Conservation (phyloP, 768 basidiomycete species). For the Kwoniella dendrophila region DNA sequence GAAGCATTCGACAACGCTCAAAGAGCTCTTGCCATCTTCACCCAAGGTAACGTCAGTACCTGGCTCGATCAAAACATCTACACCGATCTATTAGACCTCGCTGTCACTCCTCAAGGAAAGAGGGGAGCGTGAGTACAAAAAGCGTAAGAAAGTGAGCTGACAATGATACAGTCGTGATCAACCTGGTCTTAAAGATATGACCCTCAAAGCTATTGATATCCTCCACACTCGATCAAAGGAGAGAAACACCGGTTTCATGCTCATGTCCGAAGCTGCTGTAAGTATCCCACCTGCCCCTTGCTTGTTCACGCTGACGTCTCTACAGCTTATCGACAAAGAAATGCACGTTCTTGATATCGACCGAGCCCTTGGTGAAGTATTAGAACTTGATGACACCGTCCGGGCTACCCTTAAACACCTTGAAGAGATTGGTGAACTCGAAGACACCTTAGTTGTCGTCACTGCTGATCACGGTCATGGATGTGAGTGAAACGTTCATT, state of each 20-base stretch:
- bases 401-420: conserved; percentile 52
- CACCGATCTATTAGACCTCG: conserved; percentile 32
- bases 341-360: conserved; percentile 57
- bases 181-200: conserved; percentile 58
- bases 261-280: conserved; percentile 57
- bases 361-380: conserved; percentile 57
- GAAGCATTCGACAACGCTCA: conserved; percentile 45
- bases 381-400: conserved; percentile 57
- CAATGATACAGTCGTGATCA: conserved; percentile 37
- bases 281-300: conserved; percentile 32
- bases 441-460: conserved; percentile 56
- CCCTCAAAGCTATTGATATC: conserved; percentile 58
- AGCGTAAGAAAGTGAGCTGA: not conserved
- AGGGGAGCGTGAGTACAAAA: conserved; percentile 24
- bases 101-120: conserved; percentile 30
- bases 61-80: conserved; percentile 58
- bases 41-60: conserved; percentile 52
- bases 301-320: not conserved
- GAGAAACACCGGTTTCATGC: conserved; percentile 53
- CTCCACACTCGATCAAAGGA: conserved; percentile 50
- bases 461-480: conserved; percentile 55
- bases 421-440: conserved; percentile 53
- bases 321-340: conserved; percentile 38
- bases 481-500: conserved; percentile 17
- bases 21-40: conserved; percentile 56